Evolutionary conservation across 305 asterid species (phyloP).

Genomic region (Solanum hybrid): DNA sequence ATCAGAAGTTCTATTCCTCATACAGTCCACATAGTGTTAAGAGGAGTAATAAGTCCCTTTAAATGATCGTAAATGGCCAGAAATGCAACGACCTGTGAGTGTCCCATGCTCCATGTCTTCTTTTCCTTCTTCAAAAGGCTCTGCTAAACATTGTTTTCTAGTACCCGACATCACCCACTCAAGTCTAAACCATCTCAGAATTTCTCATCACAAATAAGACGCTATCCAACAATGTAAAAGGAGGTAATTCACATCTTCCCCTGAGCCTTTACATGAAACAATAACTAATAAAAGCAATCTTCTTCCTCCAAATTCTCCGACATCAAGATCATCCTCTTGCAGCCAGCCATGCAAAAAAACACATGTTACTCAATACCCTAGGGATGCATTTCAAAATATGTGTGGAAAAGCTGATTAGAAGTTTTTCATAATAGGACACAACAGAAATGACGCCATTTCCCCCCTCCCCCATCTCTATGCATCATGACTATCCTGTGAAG

Average conservation of each 20-base stretch:
- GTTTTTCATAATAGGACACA: neutral
- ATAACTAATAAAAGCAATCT: neutral
- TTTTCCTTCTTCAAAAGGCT: neutral
- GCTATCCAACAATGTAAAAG: neutral
- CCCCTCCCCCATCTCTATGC: neutral
- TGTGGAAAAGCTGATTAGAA: neutral
- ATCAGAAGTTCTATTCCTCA: neutral
- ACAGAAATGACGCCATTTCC: neutral
- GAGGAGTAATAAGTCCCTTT: neutral
- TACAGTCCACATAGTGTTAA: neutral
- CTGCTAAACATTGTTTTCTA: neutral
- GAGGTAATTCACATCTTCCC: neutral
- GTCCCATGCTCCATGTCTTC: neutral
- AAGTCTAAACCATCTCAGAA: neutral
- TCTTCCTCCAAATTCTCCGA: neutral
- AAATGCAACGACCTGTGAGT: neutral
- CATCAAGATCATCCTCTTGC: neutral
- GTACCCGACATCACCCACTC: neutral
- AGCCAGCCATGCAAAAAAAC: neutral
- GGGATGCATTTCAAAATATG: neutral
- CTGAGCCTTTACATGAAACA: neutral
- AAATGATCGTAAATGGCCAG: neutral
- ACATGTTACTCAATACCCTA: neutral
- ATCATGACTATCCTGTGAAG: neutral
- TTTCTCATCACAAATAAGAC: neutral